Evolutionary conservation across 2,329 filamentous ascomycete genomes (phyloP), one percentile per base, ranked within the genome.

Genomic region (Clarireedia paspali): DNA sequence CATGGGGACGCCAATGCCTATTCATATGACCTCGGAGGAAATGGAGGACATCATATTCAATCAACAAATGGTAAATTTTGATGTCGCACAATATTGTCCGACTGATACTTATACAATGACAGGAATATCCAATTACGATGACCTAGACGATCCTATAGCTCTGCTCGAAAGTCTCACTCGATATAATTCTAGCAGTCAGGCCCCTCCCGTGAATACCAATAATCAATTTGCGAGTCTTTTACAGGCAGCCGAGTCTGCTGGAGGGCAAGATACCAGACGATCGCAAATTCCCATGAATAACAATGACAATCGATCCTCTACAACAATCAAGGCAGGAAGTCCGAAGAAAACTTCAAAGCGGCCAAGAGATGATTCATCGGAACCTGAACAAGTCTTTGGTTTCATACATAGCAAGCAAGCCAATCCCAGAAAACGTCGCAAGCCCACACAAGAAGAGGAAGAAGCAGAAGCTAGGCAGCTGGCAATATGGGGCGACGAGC

Each of bases 401-500:
- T 52, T 58, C 17, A 50, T 57, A 44, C 14, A 46, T 34, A 48
- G 49, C 6, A 46, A 49, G 17, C 23, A 15, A 42, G n/a, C 46
- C 14, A 48, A 38, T 53, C 39, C 49, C 17, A 53, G 44, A 38
- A 65, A 60, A 47, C 53, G 53, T 6, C 51, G 42, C 20, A 60
- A 46, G 45, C 34, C 44, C 15, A 50, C 58, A 51, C 53, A 44
- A 46, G 62, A 59, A 14, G 59, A 59, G 20, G 50, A 39, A 50
- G 58, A 57, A 15, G 55, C 62, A 49, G 47, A 62, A 12, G 65
- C 62, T 27, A 56, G 57, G 55, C 62, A 68, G 47, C 57, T 52
- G 23, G 64, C 64, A 50, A 64, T 68, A 45, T 68, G 66, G 66
- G 66, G 65, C n/a, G 57, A 60, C 5, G 62, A 59, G 27, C 57